Conservation (phyloP, 805 yeast species). For the Schizosaccharomyces lindneri region DNA sequence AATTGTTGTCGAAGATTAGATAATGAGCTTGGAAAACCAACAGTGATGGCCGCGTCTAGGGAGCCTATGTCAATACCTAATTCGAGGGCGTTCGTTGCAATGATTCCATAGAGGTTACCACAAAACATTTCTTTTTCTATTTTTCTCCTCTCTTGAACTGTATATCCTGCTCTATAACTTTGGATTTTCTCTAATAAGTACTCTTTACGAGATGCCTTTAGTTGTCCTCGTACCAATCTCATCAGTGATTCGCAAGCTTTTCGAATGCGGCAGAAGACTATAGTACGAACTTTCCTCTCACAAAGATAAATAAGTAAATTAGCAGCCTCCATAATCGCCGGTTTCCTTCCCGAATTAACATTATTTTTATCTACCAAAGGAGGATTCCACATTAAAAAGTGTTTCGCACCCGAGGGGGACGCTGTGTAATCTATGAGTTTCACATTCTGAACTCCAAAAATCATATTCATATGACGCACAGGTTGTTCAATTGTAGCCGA, state of each 20-base stretch:
- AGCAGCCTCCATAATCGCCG: constrained; percentile 54
- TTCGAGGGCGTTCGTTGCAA: constrained; percentile 88
- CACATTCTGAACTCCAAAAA: constrained; percentile 44
- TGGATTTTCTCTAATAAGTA: constrained; percentile 33
- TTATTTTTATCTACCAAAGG: constrained; percentile 40
- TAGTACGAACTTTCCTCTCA: constrained; percentile 41
- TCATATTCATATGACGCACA: constrained; percentile 35
- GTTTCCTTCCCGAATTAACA: constrained; percentile 33
- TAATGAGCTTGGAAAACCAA: constrained; percentile 77
- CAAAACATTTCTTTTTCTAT: constrained; percentile 79
- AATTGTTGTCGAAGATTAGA: constrained; percentile 83
- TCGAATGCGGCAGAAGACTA: constrained; percentile 75
- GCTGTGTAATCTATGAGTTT: constrained; percentile 56
- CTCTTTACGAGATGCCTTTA: constrained; percentile 19
- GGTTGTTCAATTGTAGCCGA: constrained; percentile 82
- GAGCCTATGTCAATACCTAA: constrained; percentile 88
- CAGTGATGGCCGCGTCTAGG: constrained; percentile 70
- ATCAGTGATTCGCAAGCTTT: constrained; percentile 66
- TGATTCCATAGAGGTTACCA: constrained; percentile 62
- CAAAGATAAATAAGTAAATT: constrained; percentile 43
- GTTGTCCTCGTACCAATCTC: constrained; percentile 47
- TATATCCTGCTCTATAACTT: constrained; percentile 90
- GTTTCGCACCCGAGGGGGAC: constrained; percentile 61
- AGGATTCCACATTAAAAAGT: constrained; percentile 64
- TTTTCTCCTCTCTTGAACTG: constrained; percentile 58